Conservation (phyloP, 495 filamentous ascomycete species). For the Penicillium macrosclerotiorum region DNA sequence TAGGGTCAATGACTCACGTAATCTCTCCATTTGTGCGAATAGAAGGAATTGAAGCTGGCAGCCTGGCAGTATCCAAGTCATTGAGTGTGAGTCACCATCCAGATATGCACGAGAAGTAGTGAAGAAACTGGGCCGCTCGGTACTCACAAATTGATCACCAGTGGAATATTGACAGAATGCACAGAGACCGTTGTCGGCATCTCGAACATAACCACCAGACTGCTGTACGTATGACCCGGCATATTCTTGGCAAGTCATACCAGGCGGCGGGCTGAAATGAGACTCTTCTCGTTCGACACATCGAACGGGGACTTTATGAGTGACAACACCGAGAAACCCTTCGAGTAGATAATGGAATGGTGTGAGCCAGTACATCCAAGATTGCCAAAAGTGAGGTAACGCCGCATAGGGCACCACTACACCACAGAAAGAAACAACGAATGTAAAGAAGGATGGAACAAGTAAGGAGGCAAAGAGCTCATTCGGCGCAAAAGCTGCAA, state of each 20-base stretch:
- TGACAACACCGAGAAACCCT: conserved; percentile 51
- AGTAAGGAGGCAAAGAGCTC: conserved; percentile 68
- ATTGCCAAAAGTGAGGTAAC: conserved; percentile 58
- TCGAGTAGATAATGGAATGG: conserved; percentile 65
- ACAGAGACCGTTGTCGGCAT: conserved; percentile 47
- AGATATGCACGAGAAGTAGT: no score
- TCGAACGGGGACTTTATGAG: conserved; percentile 52
- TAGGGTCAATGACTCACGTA: conserved; percentile 54
- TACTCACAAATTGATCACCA: conserved; percentile 56
- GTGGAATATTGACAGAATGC: conserved; percentile 59
- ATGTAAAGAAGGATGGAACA: conserved; percentile 64
- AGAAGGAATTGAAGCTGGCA: conserved; percentile 47
- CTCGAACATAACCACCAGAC: conserved; percentile 52
- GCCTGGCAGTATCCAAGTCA: conserved; percentile 27
- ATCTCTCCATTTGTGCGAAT: conserved; percentile 60
- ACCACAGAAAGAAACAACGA: conserved; percentile 62
- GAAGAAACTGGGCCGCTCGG: no score
- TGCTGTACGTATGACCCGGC: conserved; percentile 38
- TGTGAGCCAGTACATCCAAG: conserved; percentile 69
- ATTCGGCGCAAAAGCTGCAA: conserved; percentile 71
- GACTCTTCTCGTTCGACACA: conserved; percentile 59
- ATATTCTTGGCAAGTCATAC: conserved; percentile 53
- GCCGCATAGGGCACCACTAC: conserved; percentile 56
- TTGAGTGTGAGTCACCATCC: not conserved
- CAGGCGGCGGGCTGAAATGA: conserved; percentile 51